Evolutionary conservation across 2,329 filamentous ascomycete genomes (phyloP).

Genomic region (Metarhizium sp.): DNA sequence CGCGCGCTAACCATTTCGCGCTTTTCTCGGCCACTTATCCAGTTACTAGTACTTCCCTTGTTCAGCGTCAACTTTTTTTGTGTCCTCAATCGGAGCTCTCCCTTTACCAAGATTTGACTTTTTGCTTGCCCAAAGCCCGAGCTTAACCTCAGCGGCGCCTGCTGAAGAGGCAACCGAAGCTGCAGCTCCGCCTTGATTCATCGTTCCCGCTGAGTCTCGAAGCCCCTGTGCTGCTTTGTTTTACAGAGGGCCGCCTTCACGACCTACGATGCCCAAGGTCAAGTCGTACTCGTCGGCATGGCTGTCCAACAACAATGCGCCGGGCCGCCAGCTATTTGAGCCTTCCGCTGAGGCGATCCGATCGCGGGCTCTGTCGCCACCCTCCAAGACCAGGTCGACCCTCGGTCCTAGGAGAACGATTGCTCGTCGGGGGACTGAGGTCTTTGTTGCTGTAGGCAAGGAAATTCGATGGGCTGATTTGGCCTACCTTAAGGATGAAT

Average conservation of each 20-base stretch:
- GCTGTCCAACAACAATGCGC: constrained; percentile 63
- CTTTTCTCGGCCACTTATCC: not conserved
- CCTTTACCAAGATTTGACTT: not conserved
- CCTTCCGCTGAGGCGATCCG: constrained; percentile 29
- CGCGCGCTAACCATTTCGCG: not conserved
- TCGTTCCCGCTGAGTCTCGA: not conserved
- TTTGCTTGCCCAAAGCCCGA: not conserved
- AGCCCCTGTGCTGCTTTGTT: not conserved
- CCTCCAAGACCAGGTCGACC: constrained; percentile 32
- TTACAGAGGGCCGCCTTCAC: not conserved
- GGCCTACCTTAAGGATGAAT: constrained; percentile 61
- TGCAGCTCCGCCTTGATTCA: not conserved
- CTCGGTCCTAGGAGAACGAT: constrained; percentile 56
- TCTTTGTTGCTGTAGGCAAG: constrained; percentile 81
- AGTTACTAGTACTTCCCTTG: not conserved
- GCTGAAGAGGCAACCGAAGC: not conserved
- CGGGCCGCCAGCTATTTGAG: constrained; percentile 71
- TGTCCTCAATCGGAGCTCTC: not conserved
- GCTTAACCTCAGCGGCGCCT: not conserved
- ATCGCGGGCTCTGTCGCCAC: constrained; percentile 28
- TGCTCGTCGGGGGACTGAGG: constrained; percentile 71
- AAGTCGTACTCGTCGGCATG: constrained; percentile 79
- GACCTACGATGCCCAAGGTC: constrained; percentile 66
- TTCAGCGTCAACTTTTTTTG: not conserved
- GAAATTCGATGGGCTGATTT: constrained; percentile 91